These are phyloP conservation scores for Agaricus blazei DNA, from an alignment of 768 basidiomycete genomes.

Conservation along the genomic window DNA sequence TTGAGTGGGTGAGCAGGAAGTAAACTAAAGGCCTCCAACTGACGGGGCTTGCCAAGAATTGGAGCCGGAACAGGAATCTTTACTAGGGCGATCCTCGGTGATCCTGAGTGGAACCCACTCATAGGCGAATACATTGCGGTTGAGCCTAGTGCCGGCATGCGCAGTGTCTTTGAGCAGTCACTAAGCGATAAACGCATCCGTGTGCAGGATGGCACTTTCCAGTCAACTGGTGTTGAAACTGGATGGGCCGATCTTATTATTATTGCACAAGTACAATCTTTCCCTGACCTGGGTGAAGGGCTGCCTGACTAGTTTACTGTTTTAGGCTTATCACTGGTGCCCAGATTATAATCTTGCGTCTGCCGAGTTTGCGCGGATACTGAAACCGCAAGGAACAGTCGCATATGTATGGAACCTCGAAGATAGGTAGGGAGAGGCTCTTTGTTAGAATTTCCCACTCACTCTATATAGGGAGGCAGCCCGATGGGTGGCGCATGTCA, in stretches of 20 bases:
- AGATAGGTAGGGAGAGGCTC: conserved; percentile 46
- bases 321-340: conserved; percentile 91
- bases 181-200: conserved; percentile 49
- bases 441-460: background rate
- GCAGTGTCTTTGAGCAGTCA: conserved; percentile 57
- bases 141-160: conserved; percentile 89
- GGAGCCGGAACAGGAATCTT: conserved; percentile 89
- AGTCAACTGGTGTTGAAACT: conserved; percentile 51
- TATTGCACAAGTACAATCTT: conserved; percentile 59
- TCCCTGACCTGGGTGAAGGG: background rate
- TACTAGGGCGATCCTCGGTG: conserved; percentile 71
- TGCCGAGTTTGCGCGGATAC: conserved; percentile 71
- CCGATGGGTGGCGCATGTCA: conserved; percentile 70
- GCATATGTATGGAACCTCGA: conserved; percentile 91
- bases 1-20: conserved; percentile 48
- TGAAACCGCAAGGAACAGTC: conserved; percentile 69
- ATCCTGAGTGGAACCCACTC: conserved; percentile 46
- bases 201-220: conserved; percentile 66
- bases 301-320: conserved; percentile 11
- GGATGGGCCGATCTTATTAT: conserved; percentile 76
- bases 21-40: background rate
- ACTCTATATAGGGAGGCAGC: conserved; percentile 43
- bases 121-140: conserved; percentile 59
- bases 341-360: conserved; percentile 70
- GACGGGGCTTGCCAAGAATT: conserved; percentile 38